Conservation (phyloP, 768 basidiomycete genomes). For the Pulveroboletus sp. region DNA sequence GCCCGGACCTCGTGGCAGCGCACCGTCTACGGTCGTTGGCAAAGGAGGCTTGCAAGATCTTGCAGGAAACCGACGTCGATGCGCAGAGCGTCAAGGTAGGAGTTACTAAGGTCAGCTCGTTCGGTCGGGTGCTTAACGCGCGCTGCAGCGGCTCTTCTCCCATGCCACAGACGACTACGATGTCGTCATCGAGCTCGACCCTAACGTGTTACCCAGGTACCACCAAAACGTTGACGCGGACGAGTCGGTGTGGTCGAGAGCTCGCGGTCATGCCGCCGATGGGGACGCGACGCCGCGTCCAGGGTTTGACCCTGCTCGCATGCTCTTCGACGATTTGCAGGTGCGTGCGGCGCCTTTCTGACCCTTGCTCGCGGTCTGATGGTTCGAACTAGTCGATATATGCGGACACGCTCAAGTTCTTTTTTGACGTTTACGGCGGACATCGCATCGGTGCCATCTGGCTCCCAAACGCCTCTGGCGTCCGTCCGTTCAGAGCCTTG, state of each 20-base stretch:
- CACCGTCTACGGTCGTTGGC: constrained; percentile 71
- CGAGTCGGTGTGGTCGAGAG: constrained; percentile 41
- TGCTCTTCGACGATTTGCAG: constrained; percentile 68
- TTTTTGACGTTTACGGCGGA: constrained; percentile 82
- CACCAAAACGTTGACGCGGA: constrained; percentile 63
- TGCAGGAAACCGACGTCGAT: constrained; percentile 51
- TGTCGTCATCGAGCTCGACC: constrained; percentile 72
- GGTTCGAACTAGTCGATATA: constrained; percentile 53
- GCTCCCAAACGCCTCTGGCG: constrained; percentile 65
- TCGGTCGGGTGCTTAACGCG: not conserved
- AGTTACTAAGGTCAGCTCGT: not conserved
- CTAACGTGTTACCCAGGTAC: constrained; percentile 63
- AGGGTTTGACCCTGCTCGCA: constrained; percentile 75
- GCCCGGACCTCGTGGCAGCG: constrained; percentile 70
- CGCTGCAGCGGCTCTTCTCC: constrained; percentile 68
- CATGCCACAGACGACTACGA: constrained; percentile 86
- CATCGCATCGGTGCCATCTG: constrained; percentile 77
- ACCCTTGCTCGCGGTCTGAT: constrained; percentile 1
- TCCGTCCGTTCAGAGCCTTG: constrained; percentile 73
- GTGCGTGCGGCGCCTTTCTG: constrained; percentile 38
- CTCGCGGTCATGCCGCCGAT: constrained; percentile 32
- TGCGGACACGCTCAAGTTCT: constrained; percentile 73
- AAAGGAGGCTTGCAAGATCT: constrained; percentile 60
- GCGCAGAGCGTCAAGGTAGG: constrained; percentile 57
- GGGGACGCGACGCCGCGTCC: constrained; percentile 40